These are phyloP conservation scores for Alternaria brassicae DNA, from an alignment of 2,329 filamentous ascomycete species.

Conservation along the genomic window DNA sequence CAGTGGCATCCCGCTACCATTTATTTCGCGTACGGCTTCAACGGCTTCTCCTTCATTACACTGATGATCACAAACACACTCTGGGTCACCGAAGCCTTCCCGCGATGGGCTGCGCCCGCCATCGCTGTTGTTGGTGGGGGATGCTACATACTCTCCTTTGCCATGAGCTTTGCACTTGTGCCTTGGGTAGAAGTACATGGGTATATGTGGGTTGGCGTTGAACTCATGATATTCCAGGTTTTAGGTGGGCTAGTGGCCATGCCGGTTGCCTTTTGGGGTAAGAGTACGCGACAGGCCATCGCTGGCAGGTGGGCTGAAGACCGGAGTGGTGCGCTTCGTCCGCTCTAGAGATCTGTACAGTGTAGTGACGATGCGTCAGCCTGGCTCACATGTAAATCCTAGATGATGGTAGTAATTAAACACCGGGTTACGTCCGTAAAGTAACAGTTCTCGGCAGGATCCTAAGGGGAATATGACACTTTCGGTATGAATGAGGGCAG, in stretches of 20 bases:
- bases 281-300: constrained; percentile 37
- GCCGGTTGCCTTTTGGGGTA: constrained; percentile 44
- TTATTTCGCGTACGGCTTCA: constrained; percentile 40
- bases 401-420: background rate
- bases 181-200: constrained; percentile 39
- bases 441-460: background rate
- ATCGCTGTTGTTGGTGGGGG: constrained; percentile 35
- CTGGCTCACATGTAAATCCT: background rate
- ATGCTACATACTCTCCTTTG: constrained; percentile 32
- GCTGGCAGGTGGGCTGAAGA: constrained; percentile 38
- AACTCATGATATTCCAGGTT: constrained; percentile 49
- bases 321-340: constrained; percentile 37
- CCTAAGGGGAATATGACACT: background rate
- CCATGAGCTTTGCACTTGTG: constrained; percentile 30
- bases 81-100: constrained; percentile 45
- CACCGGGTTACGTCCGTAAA: background rate
- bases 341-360: constrained; percentile 10
- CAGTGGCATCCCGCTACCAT: constrained; percentile 22
- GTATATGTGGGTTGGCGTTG: constrained; percentile 39
- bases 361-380: background rate
- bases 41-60: constrained; percentile 36
- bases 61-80: constrained; percentile 36
- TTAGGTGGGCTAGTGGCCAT: constrained; percentile 32
- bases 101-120: constrained; percentile 43
- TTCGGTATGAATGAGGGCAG: background rate